Evolutionary conservation across 495 filamentous ascomycete genomes (phyloP).

Genomic region (Hypoxylon trugodes): DNA sequence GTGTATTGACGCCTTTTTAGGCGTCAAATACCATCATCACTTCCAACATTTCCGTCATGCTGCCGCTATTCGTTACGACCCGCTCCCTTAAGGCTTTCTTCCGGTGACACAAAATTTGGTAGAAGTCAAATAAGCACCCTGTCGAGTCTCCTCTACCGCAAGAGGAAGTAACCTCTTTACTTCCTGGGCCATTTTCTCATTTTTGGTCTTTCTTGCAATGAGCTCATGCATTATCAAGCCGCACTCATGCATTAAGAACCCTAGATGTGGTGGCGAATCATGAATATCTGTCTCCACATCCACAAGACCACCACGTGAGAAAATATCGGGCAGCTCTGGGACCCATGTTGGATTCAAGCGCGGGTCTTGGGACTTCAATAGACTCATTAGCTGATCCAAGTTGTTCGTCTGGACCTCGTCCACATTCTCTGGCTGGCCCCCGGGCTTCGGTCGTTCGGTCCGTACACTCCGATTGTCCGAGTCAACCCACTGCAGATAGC

Average conservation of each 20-base stretch:
- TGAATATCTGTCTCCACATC: conserved; percentile 8
- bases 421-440: conserved; percentile 6
- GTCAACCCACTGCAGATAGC: conserved; percentile 23
- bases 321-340: neutral
- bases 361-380: neutral
- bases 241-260: neutral
- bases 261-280: neutral
- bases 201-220: conserved; percentile 22
- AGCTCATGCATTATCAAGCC: conserved; percentile 11
- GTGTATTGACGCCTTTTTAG: too few species aligned
- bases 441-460: conserved; percentile 8
- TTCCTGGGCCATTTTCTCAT: conserved; percentile 14
- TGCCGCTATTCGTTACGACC: too few species aligned
- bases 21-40: too few species aligned
- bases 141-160: conserved; percentile 10
- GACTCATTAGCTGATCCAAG: neutral
- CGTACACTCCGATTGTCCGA: conserved; percentile 7
- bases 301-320: conserved; percentile 8
- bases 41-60: too few species aligned
- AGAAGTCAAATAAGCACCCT: conserved; percentile 16
- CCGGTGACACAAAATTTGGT: conserved; percentile 1
- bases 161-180: conserved; percentile 14
- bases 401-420: conserved; percentile 10
- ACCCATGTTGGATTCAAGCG: conserved; percentile 14
- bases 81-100: neutral